A percentile compares a stretch with the other conserved stretches of the same genome.
These are phyloP conservation scores for Lagerstroemia speciosa DNA, from an alignment of 345 rosid genomes.

Conservation along the genomic window DNA sequence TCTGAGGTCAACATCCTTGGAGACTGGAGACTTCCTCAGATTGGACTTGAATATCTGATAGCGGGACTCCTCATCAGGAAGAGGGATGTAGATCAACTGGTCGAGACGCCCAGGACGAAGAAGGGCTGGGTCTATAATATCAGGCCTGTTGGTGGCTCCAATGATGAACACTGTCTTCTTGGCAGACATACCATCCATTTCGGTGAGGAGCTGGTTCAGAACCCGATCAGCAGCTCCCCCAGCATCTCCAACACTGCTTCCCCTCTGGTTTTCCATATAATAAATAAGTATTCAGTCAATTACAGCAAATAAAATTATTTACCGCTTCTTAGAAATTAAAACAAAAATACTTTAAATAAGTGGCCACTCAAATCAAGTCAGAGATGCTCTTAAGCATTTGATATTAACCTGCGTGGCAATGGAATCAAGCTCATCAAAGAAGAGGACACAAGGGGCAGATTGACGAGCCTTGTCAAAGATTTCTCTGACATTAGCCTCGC, in stretches of 20 bases:
- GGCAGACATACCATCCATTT: conserved; percentile 98
- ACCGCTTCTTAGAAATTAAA: background rate
- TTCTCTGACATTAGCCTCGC: conserved; percentile 94
- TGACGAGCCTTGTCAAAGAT: conserved; percentile 94
- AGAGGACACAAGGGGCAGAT: conserved; percentile 94
- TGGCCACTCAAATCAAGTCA: background rate
- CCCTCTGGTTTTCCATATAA: conserved; percentile 44
- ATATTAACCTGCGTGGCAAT: conserved; percentile 72
- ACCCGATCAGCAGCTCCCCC: conserved; percentile 99
- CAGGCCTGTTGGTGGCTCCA: conserved; percentile 94
- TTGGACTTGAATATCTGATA: conserved; percentile 69
- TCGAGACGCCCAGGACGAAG: conserved; percentile 94
- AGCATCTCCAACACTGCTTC: conserved; percentile 90
- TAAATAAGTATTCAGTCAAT: background rate
- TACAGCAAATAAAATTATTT: background rate
- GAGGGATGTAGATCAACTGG: conserved; percentile 87
- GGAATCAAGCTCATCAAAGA: conserved; percentile 93
- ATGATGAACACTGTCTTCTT: conserved; percentile 95
- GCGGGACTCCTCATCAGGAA: conserved; percentile 93
- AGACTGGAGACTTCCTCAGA: conserved; percentile 84
- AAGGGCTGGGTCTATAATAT: conserved; percentile 89
- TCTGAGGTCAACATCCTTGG: conserved; percentile 77
- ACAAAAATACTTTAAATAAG: background rate
- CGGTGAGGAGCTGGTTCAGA: conserved; percentile 88
- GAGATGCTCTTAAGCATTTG: background rate